phyloP scores from a whole-genome alignment of 768 basidiomycete genomes.

The Auriculariales sp. region DNA sequence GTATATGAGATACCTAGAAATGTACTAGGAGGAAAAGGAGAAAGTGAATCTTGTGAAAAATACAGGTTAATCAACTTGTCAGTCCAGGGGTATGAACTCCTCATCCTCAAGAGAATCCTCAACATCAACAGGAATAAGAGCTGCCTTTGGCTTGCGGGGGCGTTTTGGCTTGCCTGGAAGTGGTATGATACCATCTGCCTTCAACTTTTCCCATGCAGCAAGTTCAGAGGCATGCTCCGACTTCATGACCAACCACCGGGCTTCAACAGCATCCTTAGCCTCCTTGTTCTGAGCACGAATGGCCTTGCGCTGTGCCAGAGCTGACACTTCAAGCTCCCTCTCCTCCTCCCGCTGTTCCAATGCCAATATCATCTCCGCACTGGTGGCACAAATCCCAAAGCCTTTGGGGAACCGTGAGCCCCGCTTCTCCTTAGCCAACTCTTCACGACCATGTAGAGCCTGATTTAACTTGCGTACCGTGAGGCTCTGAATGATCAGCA shows the following conservation, averaged over 20 bases:
- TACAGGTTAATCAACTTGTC: too few relatives aligned
- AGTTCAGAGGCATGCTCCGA: constrained; percentile 1
- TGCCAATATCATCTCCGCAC: constrained; percentile 4
- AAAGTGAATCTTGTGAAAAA: too few relatives aligned
- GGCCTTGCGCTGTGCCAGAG: constrained; percentile 5
- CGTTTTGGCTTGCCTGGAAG: not conserved
- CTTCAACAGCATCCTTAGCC: constrained; percentile 5
- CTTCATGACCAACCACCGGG: constrained; percentile 5
- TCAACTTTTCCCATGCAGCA: constrained; percentile 1
- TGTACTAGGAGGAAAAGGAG: too few relatives aligned
- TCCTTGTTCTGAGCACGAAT: not conserved
- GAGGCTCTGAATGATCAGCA: constrained; percentile 11
- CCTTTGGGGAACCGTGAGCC: constrained; percentile 9
- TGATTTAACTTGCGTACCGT: constrained; percentile 8
- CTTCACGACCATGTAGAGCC: constrained; percentile 10
- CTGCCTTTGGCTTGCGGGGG: constrained; percentile 1
- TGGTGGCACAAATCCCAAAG: constrained; percentile 8
- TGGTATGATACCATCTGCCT: not conserved
- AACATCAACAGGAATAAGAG: too few relatives aligned
- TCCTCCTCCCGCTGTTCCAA: constrained; percentile 1
- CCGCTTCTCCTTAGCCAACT: constrained; percentile 8
- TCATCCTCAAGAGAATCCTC: too few relatives aligned
- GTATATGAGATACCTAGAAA: too few relatives aligned
- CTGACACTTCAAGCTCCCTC: not conserved
- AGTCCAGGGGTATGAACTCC: too few relatives aligned